Evolutionary conservation across 106 monocot genomes (phyloP).

Genomic region (Dactylorhiza incarnata): DNA sequence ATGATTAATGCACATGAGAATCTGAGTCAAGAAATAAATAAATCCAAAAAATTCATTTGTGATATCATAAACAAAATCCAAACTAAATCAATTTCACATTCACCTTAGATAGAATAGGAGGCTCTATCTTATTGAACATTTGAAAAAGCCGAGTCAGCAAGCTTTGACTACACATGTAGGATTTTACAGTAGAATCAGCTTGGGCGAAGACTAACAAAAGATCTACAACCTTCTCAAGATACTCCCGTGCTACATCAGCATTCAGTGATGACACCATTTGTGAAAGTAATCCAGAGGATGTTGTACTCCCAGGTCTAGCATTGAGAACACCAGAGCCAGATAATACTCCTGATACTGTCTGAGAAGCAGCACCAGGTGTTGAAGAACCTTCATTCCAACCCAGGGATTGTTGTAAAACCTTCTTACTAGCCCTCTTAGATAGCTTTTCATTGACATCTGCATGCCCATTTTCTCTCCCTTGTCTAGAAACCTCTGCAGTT

Average conservation of each 20-base stretch:
- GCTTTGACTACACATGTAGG: constrained; percentile 66
- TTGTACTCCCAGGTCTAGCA: constrained; percentile 62
- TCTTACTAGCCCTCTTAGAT: constrained; percentile 28
- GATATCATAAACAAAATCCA: not conserved
- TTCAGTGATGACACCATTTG: constrained; percentile 58
- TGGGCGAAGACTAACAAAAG: constrained; percentile 40
- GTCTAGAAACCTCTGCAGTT: constrained; percentile 51
- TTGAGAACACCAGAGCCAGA: constrained; percentile 75
- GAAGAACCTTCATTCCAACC: constrained; percentile 51
- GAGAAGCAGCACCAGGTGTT: constrained; percentile 52
- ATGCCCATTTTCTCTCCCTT: constrained; percentile 43
- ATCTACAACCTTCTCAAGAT: constrained; percentile 61
- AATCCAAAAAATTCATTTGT: not conserved
- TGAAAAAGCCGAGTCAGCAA: constrained; percentile 66
- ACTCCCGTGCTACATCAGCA: constrained; percentile 71
- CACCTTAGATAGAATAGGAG: constrained; percentile 69
- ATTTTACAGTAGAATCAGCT: constrained; percentile 58
- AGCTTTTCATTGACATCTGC: constrained; percentile 24
- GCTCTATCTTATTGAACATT: constrained; percentile 71
- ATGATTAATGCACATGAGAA: constrained; percentile 50
- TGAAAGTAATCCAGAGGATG: constrained; percentile 59
- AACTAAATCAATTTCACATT: not conserved
- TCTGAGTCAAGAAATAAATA: constrained; percentile 12
- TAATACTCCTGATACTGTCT: constrained; percentile 56
- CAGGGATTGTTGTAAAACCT: constrained; percentile 12